These are phyloP conservation scores for Rhodocollybia butyracea DNA, from an alignment of 768 basidiomycete species.

Conservation along the genomic window DNA sequence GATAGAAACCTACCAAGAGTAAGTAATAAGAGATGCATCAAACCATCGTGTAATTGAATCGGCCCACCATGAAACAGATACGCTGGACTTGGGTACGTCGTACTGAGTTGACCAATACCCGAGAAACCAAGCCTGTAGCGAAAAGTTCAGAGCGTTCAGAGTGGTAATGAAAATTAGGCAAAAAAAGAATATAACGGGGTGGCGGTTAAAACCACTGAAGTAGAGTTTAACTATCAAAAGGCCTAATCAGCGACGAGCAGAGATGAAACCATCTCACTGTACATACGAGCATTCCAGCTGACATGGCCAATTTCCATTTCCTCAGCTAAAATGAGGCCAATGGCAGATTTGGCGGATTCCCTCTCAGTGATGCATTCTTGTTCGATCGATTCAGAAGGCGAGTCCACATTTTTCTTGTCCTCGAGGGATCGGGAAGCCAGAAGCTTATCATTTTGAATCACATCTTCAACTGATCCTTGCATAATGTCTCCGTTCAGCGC, in stretches of 20 bases:
- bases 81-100: constrained; percentile 5
- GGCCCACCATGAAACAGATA: constrained; percentile 8
- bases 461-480: constrained; percentile 38
- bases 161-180: not conserved
- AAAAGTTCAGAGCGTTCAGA: not conserved
- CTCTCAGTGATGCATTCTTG: not conserved
- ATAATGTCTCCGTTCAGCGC: constrained; percentile 35
- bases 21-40: not conserved
- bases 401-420: not conserved
- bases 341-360: constrained; percentile 13
- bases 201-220: constrained; percentile 18
- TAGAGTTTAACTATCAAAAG: constrained; percentile 19
- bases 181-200: constrained; percentile 18
- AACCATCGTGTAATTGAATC: not conserved
- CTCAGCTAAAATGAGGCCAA: constrained; percentile 45
- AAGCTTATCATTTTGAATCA: constrained; percentile 16
- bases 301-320: constrained; percentile 44
- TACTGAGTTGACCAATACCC: constrained; percentile 20
- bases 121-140: constrained; percentile 21
- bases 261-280: not conserved
- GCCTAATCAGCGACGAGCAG: not conserved
- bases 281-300: constrained; percentile 30
- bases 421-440: not conserved
- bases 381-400: not conserved
- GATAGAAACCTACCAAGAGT: not conserved